These are phyloP conservation scores for Leptographium procerum DNA, from an alignment of 2,329 filamentous ascomycete species.

Conservation along the genomic window DNA sequence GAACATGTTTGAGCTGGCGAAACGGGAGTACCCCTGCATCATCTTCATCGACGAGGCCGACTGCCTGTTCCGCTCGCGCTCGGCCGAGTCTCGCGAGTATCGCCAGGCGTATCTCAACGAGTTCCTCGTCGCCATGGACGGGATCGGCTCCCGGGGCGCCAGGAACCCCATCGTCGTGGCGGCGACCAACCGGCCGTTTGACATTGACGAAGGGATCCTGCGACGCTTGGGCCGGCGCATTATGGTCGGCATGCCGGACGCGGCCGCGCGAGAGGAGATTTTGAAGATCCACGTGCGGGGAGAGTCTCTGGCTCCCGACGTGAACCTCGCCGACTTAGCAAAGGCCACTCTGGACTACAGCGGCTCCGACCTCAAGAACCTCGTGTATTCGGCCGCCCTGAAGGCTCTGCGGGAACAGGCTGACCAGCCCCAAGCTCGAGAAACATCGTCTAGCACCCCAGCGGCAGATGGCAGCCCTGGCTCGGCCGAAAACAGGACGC, in stretches of 20 bases:
- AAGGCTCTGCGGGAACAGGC: slow-evolving; percentile 23
- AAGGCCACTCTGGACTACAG: slow-evolving; percentile 35
- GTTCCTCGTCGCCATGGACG: slow-evolving; percentile 19
- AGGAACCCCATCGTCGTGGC: slow-evolving; percentile 15
- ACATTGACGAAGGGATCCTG: slow-evolving; percentile 32
- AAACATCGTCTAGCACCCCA: neutral
- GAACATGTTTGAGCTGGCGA: slow-evolving; percentile 16
- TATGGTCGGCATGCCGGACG: slow-evolving; percentile 34
- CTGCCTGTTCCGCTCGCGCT: slow-evolving; percentile 6
- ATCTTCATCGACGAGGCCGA: slow-evolving; percentile 21
- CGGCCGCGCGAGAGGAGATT: slow-evolving; percentile 31
- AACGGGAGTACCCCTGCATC: slow-evolving; percentile 17
- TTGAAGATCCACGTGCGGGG: slow-evolving; percentile 36
- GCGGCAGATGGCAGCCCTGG: neutral
- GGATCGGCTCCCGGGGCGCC: slow-evolving; percentile 7
- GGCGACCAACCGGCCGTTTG: slow-evolving; percentile 19
- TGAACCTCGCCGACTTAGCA: slow-evolving; percentile 30
- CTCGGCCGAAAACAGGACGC: neutral
- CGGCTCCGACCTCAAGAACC: slow-evolving; percentile 39
- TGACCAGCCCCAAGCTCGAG: neutral
- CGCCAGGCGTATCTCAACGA: slow-evolving; percentile 12
- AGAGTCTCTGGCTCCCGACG: slow-evolving; percentile 25
- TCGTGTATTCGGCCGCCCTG: slow-evolving; percentile 36
- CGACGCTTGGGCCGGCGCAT: slow-evolving; percentile 36
- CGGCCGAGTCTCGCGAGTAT: neutral